Evolutionary conservation across 2,329 filamentous ascomycete species (phyloP), one percentile per base, ranked within the genome.

Genomic region (Emergomyces africanus): DNA sequence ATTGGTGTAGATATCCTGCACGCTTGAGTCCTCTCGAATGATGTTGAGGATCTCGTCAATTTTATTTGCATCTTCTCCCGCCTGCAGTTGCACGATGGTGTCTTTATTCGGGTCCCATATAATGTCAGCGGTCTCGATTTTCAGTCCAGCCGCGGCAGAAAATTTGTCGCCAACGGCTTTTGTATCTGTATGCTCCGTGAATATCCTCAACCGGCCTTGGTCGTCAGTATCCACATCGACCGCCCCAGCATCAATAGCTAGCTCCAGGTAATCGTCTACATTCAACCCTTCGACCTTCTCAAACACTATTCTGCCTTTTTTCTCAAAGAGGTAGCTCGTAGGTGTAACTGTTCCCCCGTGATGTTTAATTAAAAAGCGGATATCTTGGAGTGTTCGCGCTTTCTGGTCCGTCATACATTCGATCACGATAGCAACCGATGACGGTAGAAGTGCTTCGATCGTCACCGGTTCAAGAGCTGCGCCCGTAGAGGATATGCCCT

Each of bases 341-440:
- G 90, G 83, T 6, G 88, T 87, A 1, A 83, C 76, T 1, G 79
- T 82, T 5, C 87, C 94, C 20, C 86, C 86, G 56, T 79, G 75
- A 61, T 85, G 83, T 70, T 90, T 95, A 58, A 95, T 79, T 2
- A 87, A 74, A 55, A 79, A 68, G 58, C 88, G 83, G 56, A 97
- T 72, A 58, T 95, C 88, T 66, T 87, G 83, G 53, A 95, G 72
- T 8, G 85, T 83, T 37, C 89, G 83, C 46, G 80, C 78, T 71
- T 88, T 90, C 71, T 83, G 90, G 67, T 96, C 91, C 4, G 90
- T 92, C 72, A 94, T 87, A 66, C 87, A 84, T 66, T 96, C 90
- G 68, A 96, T 82, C 12, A 97, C 85, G 5, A 92, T 78, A 12
- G 89, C 90, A 18, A 86, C 77, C 2, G 81, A 84, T 2, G 86